Conservation (phyloP, 1,284 basidiomycete genomes). For the Malassezia psittaci region DNA sequence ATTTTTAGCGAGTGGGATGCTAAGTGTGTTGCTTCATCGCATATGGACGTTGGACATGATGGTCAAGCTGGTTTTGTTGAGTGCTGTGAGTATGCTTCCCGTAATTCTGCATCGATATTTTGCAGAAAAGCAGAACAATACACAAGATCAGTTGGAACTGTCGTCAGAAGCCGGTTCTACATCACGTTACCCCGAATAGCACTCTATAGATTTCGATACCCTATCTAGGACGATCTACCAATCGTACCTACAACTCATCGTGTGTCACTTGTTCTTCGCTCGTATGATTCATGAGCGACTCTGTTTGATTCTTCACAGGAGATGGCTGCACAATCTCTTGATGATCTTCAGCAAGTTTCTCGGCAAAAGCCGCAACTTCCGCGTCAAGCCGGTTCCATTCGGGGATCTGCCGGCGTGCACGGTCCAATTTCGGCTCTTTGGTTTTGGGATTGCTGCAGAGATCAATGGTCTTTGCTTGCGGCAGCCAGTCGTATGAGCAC, state of each 20-base stretch:
- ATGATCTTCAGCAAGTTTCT: constrained; percentile 23
- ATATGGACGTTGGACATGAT: constrained; percentile 40
- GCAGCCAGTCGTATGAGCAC: constrained; percentile 36
- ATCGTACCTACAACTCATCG: constrained; percentile 9
- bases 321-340: not conserved
- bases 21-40: constrained; percentile 27
- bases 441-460: constrained; percentile 49
- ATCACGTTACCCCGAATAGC: no score
- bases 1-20: constrained; percentile 24
- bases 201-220: not conserved
- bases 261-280: not conserved
- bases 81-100: constrained; percentile 29
- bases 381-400: constrained; percentile 89
- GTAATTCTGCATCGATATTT: constrained; percentile 24
- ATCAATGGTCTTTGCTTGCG: constrained; percentile 44
- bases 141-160: no score
- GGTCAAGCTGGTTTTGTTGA: constrained; percentile 31
- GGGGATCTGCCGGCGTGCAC: constrained; percentile 78
- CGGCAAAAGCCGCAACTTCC: constrained; percentile 47
- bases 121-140: not conserved
- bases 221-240: not conserved
- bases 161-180: no score
- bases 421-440: constrained; percentile 86
- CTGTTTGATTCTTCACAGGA: no score
- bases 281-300: no score